Percentiles rank a stretch among this genome's conserved stretches.
Conservation (phyloP, 2,329 filamentous ascomycete genomes). For the Aspergillus puulaauensis region DNA sequence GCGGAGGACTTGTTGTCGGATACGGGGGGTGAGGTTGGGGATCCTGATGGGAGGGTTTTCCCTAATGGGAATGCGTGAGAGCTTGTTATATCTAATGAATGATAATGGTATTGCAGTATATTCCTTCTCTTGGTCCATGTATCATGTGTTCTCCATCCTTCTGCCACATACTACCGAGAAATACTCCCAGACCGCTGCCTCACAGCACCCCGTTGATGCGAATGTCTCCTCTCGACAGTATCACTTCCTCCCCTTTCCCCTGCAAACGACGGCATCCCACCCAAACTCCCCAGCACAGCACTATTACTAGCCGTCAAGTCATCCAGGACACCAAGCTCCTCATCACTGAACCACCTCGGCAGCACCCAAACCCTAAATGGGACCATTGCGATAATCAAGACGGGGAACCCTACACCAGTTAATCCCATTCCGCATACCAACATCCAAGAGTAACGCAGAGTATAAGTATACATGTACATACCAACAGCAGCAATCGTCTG, state of each 20-base stretch:
- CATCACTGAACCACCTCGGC: conserved; percentile 50
- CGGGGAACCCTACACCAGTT: conserved; percentile 48
- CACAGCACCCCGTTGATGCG: too few relatives aligned
- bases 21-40: background rate
- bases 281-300: conserved; percentile 54
- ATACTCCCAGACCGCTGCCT: too few relatives aligned
- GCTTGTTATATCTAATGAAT: background rate
- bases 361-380: conserved; percentile 53
- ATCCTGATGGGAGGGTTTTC: background rate
- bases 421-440: background rate
- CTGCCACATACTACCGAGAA: too few relatives aligned
- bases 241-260: too few relatives aligned
- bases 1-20: conserved; percentile 18
- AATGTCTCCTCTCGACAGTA: too few relatives aligned
- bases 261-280: conserved; percentile 31
- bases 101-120: too few relatives aligned
- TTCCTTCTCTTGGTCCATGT: too few relatives aligned
- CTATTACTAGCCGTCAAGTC: conserved; percentile 54
- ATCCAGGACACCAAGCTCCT: conserved; percentile 54
- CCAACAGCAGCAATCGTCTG: conserved; percentile 60
- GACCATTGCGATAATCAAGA: conserved; percentile 58
- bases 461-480: background rate
- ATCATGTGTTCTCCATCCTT: too few relatives aligned
- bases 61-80: background rate
- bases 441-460: too few relatives aligned